Evolutionary conservation across 345 rosid genomes (phyloP).

Genomic region (Euphorbia peplus): DNA sequence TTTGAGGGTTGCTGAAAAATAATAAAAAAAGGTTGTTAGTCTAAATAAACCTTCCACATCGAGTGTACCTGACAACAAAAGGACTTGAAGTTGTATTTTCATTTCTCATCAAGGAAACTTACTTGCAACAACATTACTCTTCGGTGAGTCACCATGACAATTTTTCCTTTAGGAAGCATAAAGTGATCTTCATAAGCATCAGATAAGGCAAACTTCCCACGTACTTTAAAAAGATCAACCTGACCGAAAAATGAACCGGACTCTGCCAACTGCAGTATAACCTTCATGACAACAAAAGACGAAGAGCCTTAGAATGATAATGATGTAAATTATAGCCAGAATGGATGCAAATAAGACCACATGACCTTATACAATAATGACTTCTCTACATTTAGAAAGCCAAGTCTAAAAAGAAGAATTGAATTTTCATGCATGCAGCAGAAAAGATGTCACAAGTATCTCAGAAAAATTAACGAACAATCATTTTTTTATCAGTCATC

Average conservation of each 20-base stretch:
- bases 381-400: not conserved
- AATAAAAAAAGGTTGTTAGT: not conserved
- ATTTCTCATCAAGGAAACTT: slow-evolving; percentile 26
- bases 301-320: slow-evolving; percentile 11
- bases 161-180: slow-evolving; percentile 72
- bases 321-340: not conserved
- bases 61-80: not conserved
- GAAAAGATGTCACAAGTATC: not conserved
- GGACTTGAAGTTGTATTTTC: slow-evolving; percentile 5
- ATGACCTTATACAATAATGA: not conserved
- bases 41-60: not conserved
- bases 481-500: not conserved
- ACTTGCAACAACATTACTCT: slow-evolving; percentile 85
- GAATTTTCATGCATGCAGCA: not conserved
- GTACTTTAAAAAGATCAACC: slow-evolving; percentile 97
- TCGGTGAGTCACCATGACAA: slow-evolving; percentile 72
- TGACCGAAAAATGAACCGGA: slow-evolving; percentile 88
- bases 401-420: not conserved
- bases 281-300: slow-evolving; percentile 46
- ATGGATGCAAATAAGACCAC: no score
- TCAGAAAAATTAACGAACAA: not conserved
- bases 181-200: slow-evolving; percentile 98
- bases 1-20: slow-evolving; percentile 80
- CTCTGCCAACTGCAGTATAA: slow-evolving; percentile 91
- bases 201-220: slow-evolving; percentile 92